These are phyloP conservation scores for Cryptosporidium sp. DNA, from an alignment of 169 alveolate species.

Conservation along the genomic window DNA sequence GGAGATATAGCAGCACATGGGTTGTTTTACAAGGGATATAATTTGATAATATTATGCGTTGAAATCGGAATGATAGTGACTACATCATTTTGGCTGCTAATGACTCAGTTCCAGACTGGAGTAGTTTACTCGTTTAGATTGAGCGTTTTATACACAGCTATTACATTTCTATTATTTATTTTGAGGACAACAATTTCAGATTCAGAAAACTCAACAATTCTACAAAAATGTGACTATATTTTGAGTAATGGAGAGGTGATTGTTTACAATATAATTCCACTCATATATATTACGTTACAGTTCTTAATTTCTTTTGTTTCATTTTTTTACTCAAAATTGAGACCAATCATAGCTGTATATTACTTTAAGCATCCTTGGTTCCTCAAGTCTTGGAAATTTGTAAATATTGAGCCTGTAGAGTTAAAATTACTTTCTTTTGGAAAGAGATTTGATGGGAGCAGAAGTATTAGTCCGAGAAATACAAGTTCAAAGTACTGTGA, in stretches of 20 bases:
- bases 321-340: slow-evolving; percentile 43
- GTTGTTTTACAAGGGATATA: slow-evolving; percentile 30
- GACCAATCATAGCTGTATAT: slow-evolving; percentile 60
- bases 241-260: slow-evolving; percentile 33
- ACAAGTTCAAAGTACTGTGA: background rate
- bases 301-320: slow-evolving; percentile 45
- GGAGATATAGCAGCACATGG: slow-evolving; percentile 52
- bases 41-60: slow-evolving; percentile 43
- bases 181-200: slow-evolving; percentile 43
- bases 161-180: slow-evolving; percentile 36
- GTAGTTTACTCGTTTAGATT: slow-evolving; percentile 69
- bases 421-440: slow-evolving; percentile 56
- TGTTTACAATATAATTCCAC: slow-evolving; percentile 43
- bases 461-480: background rate
- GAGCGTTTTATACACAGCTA: slow-evolving; percentile 52
- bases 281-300: slow-evolving; percentile 39
- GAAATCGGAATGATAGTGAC: slow-evolving; percentile 41
- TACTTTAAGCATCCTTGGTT: slow-evolving; percentile 75
- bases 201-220: background rate
- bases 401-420: slow-evolving; percentile 59
- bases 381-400: slow-evolving; percentile 72
- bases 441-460: slow-evolving; percentile 21
- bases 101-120: slow-evolving; percentile 74
- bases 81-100: slow-evolving; percentile 69
- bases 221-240: slow-evolving; percentile 50